Percentiles rank a stretch among this genome's conserved stretches.
Evolutionary conservation across 495 filamentous ascomycete genomes (phyloP).

Genomic region (Podospora anserina): DNA sequence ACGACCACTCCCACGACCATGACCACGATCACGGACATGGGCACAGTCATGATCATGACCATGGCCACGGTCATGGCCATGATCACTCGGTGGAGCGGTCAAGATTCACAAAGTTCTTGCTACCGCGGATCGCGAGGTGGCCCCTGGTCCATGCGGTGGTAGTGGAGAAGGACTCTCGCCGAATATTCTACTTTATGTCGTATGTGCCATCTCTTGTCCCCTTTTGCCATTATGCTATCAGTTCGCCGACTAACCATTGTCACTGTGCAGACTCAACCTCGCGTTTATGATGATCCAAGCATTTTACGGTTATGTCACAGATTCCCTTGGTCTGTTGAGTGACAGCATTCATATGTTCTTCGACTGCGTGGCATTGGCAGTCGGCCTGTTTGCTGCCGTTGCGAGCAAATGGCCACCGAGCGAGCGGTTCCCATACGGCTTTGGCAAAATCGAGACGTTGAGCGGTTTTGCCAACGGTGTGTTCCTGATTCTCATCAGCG

Average conservation of each 20-base stretch:
- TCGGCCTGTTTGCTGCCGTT: slow-evolving; percentile 91
- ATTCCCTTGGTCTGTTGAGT: slow-evolving; percentile 88
- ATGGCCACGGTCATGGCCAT: slow-evolving; percentile 30
- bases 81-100: slow-evolving; percentile 45
- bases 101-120: slow-evolving; percentile 60
- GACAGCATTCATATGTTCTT: slow-evolving; percentile 99
- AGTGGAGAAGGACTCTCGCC: slow-evolving; percentile 85
- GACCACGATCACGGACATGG: slow-evolving; percentile 25
- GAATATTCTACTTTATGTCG: slow-evolving; percentile 97
- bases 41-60: slow-evolving; percentile 27
- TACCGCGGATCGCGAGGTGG: slow-evolving; percentile 62
- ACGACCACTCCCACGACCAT: slow-evolving; percentile 30
- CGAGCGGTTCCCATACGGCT: slow-evolving; percentile 85
- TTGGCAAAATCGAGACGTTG: slow-evolving; percentile 93
- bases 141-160: slow-evolving; percentile 82
- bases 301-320: slow-evolving; percentile 87
- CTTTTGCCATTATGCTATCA: neutral
- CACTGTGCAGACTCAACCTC: slow-evolving; percentile 74
- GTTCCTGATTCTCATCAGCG: slow-evolving; percentile 91
- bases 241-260: neutral
- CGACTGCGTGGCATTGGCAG: slow-evolving; percentile 87
- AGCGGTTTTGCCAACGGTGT: slow-evolving; percentile 97
- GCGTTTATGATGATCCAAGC: slow-evolving; percentile 93
- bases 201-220: slow-evolving; percentile 38
- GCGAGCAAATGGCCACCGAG: slow-evolving; percentile 97